phyloP scores from a whole-genome alignment of 176 grass and related monocot genomes.

The Hyparrhenia diplandra region DNA sequence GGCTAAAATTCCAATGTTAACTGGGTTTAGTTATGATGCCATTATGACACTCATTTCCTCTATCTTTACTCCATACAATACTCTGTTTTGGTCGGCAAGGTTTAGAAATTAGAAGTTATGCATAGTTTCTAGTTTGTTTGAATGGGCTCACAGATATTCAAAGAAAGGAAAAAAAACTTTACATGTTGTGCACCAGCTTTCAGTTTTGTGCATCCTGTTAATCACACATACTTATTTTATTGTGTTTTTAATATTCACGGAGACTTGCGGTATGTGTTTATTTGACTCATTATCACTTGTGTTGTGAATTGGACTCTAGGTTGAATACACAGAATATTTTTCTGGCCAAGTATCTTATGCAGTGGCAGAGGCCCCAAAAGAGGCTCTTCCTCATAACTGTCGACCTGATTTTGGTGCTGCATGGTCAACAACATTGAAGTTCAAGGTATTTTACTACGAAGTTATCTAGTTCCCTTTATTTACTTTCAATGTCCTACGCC shows the following conservation, averaged over 20 bases:
- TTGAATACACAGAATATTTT: conserved; percentile 96
- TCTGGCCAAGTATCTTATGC: conserved; percentile 87
- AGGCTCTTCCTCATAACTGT: conserved; percentile 80
- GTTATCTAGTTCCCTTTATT: conserved; percentile 8
- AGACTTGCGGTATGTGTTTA: neutral
- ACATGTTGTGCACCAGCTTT: neutral
- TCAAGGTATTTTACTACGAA: conserved; percentile 57
- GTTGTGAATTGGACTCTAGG: conserved; percentile 44
- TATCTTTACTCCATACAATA: neutral
- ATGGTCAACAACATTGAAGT: conserved; percentile 67
- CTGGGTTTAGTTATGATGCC: neutral
- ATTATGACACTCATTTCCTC: neutral
- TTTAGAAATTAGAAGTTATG: neutral
- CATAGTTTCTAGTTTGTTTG: neutral
- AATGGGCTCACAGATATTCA: neutral
- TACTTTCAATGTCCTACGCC: neutral
- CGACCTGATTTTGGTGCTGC: conserved; percentile 76
- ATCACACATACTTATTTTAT: neutral
- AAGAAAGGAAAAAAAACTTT: neutral
- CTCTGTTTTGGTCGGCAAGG: neutral
- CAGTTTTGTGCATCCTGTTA: neutral
- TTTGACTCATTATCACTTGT: conserved; percentile 12
- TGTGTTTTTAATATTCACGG: neutral
- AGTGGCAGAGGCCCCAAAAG: conserved; percentile 80
- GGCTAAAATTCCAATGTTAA: neutral